Conservation (phyloP, 2,329 filamentous ascomycete genomes). For the Fusarium hostae region DNA sequence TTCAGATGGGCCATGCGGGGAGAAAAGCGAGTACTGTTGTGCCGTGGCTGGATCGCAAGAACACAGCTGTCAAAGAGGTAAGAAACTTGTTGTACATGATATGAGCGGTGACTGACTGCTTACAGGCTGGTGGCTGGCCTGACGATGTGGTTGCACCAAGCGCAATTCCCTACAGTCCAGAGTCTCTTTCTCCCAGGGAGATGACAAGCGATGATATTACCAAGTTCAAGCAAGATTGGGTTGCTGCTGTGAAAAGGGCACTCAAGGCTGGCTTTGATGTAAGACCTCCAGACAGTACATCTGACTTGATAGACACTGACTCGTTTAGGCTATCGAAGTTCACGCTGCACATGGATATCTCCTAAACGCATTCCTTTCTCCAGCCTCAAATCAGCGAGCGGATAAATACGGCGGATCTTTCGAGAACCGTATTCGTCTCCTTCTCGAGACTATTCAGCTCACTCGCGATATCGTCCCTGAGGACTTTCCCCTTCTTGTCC, state of each 20-base stretch:
- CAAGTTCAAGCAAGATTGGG: conserved; percentile 40
- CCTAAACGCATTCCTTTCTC: conserved; percentile 62
- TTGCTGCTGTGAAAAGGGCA: conserved; percentile 33
- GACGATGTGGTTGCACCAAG: conserved; percentile 41
- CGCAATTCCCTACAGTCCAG: conserved; percentile 35
- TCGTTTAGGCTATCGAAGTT: conserved; percentile 36
- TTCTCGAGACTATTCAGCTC: conserved; percentile 56
- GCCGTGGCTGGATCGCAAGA: conserved; percentile 43
- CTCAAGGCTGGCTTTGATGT: conserved; percentile 39
- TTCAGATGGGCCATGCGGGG: conserved; percentile 77
- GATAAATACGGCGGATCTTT: conserved; percentile 61
- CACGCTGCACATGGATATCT: conserved; percentile 65
- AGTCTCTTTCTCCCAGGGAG: conserved; percentile 34
- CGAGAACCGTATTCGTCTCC: conserved; percentile 58
- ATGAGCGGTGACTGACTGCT: neutral
- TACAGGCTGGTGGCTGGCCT: conserved; percentile 41
- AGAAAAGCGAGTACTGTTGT: conserved; percentile 59
- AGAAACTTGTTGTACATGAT: no score
- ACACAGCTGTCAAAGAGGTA: conserved; percentile 39
- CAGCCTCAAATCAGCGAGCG: conserved; percentile 61
- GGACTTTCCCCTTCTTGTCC: conserved; percentile 69
- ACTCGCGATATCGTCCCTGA: conserved; percentile 33
- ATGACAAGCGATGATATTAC: conserved; percentile 41
- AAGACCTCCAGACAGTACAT: neutral
- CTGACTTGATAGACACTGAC: neutral